Evolutionary conservation across 2,329 filamentous ascomycete genomes (phyloP).

Genomic region (Clarireedia homoeocarpa): DNA sequence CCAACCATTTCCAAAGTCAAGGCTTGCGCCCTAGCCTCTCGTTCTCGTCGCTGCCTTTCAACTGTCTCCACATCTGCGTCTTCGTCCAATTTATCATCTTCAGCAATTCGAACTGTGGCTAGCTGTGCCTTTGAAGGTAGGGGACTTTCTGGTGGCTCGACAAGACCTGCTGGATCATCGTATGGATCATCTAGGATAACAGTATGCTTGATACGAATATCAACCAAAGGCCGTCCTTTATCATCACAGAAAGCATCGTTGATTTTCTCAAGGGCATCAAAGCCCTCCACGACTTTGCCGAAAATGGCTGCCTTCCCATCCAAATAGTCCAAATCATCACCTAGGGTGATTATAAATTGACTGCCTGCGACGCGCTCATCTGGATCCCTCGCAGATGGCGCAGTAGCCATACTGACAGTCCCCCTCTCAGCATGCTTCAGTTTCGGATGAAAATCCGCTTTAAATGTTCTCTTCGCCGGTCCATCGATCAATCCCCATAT

Average conservation of each 20-base stretch:
- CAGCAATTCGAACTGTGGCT: constrained; percentile 82
- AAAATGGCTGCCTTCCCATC: constrained; percentile 95
- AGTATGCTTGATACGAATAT: constrained; percentile 91
- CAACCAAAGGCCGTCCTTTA: constrained; percentile 78
- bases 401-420: constrained; percentile 97
- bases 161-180: constrained; percentile 68
- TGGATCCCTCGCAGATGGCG: constrained; percentile 64
- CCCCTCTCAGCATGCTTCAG: constrained; percentile 83
- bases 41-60: constrained; percentile 74
- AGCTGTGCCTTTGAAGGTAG: constrained; percentile 77
- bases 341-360: constrained; percentile 89
- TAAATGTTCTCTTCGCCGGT: constrained; percentile 66
- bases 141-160: constrained; percentile 73
- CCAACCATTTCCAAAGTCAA: constrained; percentile 96
- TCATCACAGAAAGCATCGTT: constrained; percentile 84
- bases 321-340: constrained; percentile 80
- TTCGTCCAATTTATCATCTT: constrained; percentile 75
- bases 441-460: constrained; percentile 77
- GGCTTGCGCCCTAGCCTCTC: constrained; percentile 88
- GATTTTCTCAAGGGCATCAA: constrained; percentile 88
- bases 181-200: constrained; percentile 89
- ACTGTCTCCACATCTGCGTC: constrained; percentile 68
- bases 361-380: constrained; percentile 78
- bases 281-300: constrained; percentile 90
- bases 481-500: constrained; percentile 81